phyloP scores from a whole-genome alignment of 306 rosid genomes.

The Sphenostylis stenocarpa region DNA sequence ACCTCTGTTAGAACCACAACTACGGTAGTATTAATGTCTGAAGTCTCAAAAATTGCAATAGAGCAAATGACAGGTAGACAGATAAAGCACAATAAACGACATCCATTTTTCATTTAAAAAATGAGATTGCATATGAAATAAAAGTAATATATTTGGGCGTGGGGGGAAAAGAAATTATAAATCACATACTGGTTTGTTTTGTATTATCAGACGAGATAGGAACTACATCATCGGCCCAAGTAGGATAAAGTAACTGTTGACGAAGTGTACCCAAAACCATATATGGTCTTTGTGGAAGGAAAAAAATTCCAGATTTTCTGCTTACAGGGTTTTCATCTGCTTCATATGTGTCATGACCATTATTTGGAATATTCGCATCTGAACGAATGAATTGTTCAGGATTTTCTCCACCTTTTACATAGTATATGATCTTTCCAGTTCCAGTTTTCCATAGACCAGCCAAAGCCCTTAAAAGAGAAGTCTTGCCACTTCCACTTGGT shows the following conservation, averaged over 20 bases:
- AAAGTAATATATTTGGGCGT: background rate
- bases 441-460: conserved; percentile 96
- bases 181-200: conserved; percentile 45
- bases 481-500: conserved; percentile 93
- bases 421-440: conserved; percentile 71
- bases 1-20: background rate
- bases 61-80: background rate
- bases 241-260: conserved; percentile 91
- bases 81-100: background rate
- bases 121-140: background rate
- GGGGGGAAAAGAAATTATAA: conserved; percentile 23
- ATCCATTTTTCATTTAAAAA: background rate
- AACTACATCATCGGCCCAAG: conserved; percentile 63
- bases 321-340: conserved; percentile 41
- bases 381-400: conserved; percentile 40
- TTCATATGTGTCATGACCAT: conserved; percentile 22
- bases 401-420: conserved; percentile 50
- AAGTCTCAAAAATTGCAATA: background rate
- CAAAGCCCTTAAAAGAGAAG: conserved; percentile 86
- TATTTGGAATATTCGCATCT: conserved; percentile 34
- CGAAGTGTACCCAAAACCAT: conserved; percentile 97
- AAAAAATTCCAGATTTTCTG: conserved; percentile 65
- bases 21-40: background rate
- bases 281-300: conserved; percentile 95
- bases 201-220: conserved; percentile 42